Conservation (phyloP, 2,329 filamentous ascomycete species). For the Helminthosporium solani region DNA sequence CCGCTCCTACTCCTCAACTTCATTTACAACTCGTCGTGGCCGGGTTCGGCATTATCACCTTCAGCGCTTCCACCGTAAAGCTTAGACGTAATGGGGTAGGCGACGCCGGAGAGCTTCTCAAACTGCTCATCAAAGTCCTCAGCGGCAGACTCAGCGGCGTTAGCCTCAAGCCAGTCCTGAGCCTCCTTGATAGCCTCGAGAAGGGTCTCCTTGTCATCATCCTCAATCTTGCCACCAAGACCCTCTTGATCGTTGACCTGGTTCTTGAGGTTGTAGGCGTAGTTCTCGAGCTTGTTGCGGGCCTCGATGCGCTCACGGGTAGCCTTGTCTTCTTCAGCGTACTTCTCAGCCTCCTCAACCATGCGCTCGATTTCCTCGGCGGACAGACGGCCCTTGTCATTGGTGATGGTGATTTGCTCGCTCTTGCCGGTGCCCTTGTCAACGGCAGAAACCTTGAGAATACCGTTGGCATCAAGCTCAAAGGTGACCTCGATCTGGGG, state of each 20-base stretch:
- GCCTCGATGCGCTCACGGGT: conserved; percentile 96
- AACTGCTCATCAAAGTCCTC: conserved; percentile 99
- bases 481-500: conserved; percentile 98
- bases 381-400: conserved; percentile 97
- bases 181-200: conserved; percentile 96
- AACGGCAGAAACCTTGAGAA: conserved; percentile 90
- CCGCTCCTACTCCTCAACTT: neutral
- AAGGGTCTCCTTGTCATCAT: conserved; percentile 97
- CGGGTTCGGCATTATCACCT: conserved; percentile 63
- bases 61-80: conserved; percentile 70
- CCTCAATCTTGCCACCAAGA: conserved; percentile 96
- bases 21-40: conserved; percentile 53
- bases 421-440: conserved; percentile 98
- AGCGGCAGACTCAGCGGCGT: conserved; percentile 76
- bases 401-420: conserved; percentile 98
- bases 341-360: conserved; percentile 97
- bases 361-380: conserved; percentile 99
- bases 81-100: conserved; percentile 99
- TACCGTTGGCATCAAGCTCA: conserved; percentile 97
- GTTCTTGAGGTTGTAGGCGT: conserved; percentile 98
- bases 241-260: conserved; percentile 96
- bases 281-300: conserved; percentile 97
- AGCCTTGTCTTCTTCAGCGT: conserved; percentile 98
- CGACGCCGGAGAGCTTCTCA: conserved; percentile 96
- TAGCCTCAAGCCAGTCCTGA: conserved; percentile 95